Percentiles rank a stretch among this genome's conserved stretches.
Evolutionary conservation across 1,139 yeast species (phyloP).

Genomic region (Candida sanyaensis): DNA sequence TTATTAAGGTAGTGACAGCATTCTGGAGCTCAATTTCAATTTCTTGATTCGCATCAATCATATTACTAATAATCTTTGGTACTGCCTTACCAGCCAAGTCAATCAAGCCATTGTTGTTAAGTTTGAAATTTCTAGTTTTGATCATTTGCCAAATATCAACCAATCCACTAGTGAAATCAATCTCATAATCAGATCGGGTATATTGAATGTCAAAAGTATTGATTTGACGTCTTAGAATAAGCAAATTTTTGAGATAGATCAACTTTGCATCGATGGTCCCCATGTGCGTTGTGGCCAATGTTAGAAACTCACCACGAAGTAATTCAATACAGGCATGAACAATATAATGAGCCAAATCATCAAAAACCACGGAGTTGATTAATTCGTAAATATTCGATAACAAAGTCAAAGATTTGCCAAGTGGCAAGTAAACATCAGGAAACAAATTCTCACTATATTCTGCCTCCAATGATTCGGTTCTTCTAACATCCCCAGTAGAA

Average conservation of each 20-base stretch:
- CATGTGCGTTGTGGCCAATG: conserved; percentile 38
- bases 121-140: conserved; percentile 34
- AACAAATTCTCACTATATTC: conserved; percentile 44
- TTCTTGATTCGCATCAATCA: conserved; percentile 83
- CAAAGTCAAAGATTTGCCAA: conserved; percentile 68
- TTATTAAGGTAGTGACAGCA: conserved; percentile 63
- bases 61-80: conserved; percentile 81
- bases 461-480: conserved; percentile 24
- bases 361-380: conserved; percentile 75
- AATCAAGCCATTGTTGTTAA: conserved; percentile 46
- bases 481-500: conserved; percentile 6
- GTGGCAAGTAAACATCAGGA: conserved; percentile 69
- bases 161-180: conserved; percentile 78
- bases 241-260: conserved; percentile 69
- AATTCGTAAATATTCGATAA: conserved; percentile 80
- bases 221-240: conserved; percentile 70
- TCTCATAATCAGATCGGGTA: conserved; percentile 66
- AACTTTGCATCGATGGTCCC: conserved; percentile 60
- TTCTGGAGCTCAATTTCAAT: conserved; percentile 72
- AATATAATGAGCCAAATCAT: conserved; percentile 84
- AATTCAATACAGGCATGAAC: conserved; percentile 74
- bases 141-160: conserved; percentile 56
- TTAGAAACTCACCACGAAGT: conserved; percentile 54
- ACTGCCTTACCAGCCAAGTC: conserved; percentile 68
- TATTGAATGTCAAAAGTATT: conserved; percentile 80